These are phyloP conservation scores for Amanita phalloides DNA, from an alignment of 768 basidiomycete genomes.

Conservation along the genomic window DNA sequence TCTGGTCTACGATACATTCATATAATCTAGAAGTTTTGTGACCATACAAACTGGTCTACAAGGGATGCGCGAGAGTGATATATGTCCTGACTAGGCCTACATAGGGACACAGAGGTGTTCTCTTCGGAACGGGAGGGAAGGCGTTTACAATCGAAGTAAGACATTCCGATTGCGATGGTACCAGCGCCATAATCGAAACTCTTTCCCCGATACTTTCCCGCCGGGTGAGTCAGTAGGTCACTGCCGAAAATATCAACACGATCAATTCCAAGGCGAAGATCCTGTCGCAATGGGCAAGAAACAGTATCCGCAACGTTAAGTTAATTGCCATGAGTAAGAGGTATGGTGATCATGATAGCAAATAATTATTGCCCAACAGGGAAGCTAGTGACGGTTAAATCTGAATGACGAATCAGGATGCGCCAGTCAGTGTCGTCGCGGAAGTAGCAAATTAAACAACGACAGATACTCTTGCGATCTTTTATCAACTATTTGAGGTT, in stretches of 20 bases:
- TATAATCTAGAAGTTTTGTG: slow-evolving; percentile 16
- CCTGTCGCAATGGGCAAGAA: slow-evolving; percentile 30
- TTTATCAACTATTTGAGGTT: no score
- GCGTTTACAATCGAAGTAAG: background rate
- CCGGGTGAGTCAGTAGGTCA: background rate
- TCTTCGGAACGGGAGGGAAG: background rate
- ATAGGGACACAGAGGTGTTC: slow-evolving; percentile 10
- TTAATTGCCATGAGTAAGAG: no score
- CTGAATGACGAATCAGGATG: no score
- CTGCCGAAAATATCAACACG: slow-evolving; percentile 57
- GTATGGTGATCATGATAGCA: no score
- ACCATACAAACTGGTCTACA: slow-evolving; percentile 57
- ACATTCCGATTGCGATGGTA: background rate
- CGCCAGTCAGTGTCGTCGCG: no score
- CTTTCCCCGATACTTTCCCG: background rate
- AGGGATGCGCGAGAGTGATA: slow-evolving; percentile 34
- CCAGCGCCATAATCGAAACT: background rate
- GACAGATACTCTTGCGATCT: no score
- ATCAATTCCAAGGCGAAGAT: slow-evolving; percentile 49
- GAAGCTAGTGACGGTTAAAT: no score
- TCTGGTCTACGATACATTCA: no score
- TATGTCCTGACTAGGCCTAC: slow-evolving; percentile 30
- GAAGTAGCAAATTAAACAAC: no score
- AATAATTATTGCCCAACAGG: no score
- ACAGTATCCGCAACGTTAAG: no score